These are phyloP conservation scores for Erysimum cheiri DNA, from an alignment of 441 rosid genomes.

Conservation along the genomic window DNA sequence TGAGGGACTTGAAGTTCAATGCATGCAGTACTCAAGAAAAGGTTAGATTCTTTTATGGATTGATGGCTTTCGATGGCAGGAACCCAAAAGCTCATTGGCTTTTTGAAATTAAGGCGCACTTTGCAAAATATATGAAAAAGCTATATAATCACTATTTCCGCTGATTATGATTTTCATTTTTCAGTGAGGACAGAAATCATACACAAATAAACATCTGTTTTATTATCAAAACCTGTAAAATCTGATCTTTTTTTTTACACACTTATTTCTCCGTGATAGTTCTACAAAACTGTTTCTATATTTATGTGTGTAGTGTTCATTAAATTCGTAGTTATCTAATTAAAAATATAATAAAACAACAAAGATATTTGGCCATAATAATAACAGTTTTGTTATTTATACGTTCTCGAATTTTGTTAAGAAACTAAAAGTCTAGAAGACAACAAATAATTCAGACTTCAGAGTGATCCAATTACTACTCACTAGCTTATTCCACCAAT, in stretches of 20 bases:
- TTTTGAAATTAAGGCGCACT: no score
- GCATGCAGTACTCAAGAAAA: no score
- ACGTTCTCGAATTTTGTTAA: neutral
- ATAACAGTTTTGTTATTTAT: neutral
- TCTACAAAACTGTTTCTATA: neutral
- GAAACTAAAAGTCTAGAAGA: neutral
- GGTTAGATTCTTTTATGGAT: neutral
- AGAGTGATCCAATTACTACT: neutral
- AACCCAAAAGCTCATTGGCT: conserved; percentile 32
- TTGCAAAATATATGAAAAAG: neutral
- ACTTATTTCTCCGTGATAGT: neutral
- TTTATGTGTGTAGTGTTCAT: neutral
- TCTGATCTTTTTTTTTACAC: neutral
- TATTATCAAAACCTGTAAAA: no score
- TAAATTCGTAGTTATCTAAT: neutral
- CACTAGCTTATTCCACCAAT: neutral
- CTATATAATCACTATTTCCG: neutral
- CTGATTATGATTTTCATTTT: neutral
- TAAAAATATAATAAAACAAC: neutral
- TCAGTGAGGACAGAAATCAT: neutral
- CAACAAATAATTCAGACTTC: neutral
- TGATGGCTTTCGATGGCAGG: neutral
- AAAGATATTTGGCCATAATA: neutral
- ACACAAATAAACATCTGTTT: neutral
- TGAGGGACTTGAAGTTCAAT: conserved; percentile 29